phyloP scores from a whole-genome alignment of 306 rosid species.

The Spatholobus suberectus region DNA sequence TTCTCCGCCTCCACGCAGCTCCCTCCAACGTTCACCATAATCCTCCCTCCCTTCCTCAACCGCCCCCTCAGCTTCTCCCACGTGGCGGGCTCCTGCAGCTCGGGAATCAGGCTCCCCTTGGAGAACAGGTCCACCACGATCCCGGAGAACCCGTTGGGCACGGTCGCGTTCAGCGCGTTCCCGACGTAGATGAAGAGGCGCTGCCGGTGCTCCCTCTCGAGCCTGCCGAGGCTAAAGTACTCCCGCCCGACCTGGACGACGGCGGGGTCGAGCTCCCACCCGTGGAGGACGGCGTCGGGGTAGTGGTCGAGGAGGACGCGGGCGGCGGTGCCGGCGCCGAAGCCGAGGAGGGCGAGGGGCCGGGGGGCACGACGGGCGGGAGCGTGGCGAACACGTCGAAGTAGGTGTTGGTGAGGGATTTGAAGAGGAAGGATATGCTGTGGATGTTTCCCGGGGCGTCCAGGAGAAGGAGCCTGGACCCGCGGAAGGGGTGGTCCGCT shows the following conservation, averaged over 20 bases:
- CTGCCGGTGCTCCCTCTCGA: slow-evolving; percentile 56
- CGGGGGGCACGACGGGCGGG: slow-evolving; percentile 77
- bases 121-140: slow-evolving; percentile 81
- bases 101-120: slow-evolving; percentile 70
- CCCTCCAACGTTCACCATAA: slow-evolving; percentile 96
- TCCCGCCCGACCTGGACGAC: slow-evolving; percentile 82
- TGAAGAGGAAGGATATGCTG: slow-evolving; percentile 80
- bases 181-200: slow-evolving; percentile 73
- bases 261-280: slow-evolving; percentile 92
- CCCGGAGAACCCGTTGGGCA: slow-evolving; percentile 76
- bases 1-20: slow-evolving; percentile 93
- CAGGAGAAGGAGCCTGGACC: slow-evolving; percentile 84
- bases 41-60: slow-evolving; percentile 84
- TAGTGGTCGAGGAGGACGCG: slow-evolving; percentile 63
- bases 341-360: slow-evolving; percentile 82
- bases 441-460: slow-evolving; percentile 95
- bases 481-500: slow-evolving; percentile 89
- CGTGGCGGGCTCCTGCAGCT: slow-evolving; percentile 76
- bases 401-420: slow-evolving; percentile 72
- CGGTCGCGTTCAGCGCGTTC: slow-evolving; percentile 62
- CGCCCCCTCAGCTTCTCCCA: slow-evolving; percentile 66
- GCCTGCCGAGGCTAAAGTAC: slow-evolving; percentile 60
- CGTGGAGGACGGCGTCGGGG: slow-evolving; percentile 64
- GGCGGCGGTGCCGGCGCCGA: slow-evolving; percentile 87
- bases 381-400: slow-evolving; percentile 86